Base-by-base conservation (phyloP, 1,284 basidiomycete species). In the Moniliella sp. region DNA sequence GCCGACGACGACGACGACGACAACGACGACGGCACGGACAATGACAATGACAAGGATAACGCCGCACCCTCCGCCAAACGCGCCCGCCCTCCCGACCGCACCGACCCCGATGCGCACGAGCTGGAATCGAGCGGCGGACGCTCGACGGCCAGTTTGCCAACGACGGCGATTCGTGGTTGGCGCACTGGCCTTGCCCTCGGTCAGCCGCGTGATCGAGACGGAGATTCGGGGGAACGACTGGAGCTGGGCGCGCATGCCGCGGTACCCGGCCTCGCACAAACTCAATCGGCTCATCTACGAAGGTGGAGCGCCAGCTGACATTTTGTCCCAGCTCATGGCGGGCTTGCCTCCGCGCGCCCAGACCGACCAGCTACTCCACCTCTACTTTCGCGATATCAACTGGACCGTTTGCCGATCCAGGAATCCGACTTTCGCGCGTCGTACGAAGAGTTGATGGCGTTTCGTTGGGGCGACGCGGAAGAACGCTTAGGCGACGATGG, bases 341-440 rank as follows among this genome's bases (percentile, higher is more conserved):
- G 37, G 39, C 30, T 27, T 57, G n/a, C 53, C 53, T 0, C 39
- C 49, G 31, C 37, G 33, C 21, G 34, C 38, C 10, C 39, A 41
- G 18, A 45, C 45, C 14, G 50, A 55, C 23, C 32, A 34, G n/a
- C 42, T 57, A 15, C 39, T 57, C 30, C 33, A 45, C 28, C 48
- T 49, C 21, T 57, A 49, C 37, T 57, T 57, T 30, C 37, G 45
- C 16, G 51, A 55, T 47, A 83, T 84, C 61, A 91, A 91, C 57
- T 82, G 79, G 70, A 82, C 82, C 73, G 83, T 25, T 84, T 88
- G 61, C 83, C 83, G 17, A 71, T 91, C 18, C 81, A 80, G 28
- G 83, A 88, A 44, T 69, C 70, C 30, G 75, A 80, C 35, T 91
- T 91, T 61, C 70, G 82, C 31, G 52, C 68, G 18, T 73, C 78